phyloP scores from a whole-genome alignment of 495 filamentous ascomycete genomes.

The Hypoxylon trugodes region DNA sequence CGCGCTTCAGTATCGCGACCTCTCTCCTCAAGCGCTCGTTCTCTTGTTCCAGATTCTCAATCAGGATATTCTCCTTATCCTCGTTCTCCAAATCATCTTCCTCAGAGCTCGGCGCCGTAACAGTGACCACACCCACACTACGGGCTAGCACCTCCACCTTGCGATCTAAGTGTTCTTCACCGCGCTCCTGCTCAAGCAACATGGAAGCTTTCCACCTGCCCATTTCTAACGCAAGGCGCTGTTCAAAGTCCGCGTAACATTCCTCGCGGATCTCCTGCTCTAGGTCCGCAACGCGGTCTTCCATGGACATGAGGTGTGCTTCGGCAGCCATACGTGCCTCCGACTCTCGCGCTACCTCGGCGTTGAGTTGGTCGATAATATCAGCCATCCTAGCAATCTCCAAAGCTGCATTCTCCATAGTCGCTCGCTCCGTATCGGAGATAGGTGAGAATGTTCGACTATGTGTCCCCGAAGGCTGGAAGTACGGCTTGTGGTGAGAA shows the following conservation, averaged over 20 bases:
- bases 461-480: constrained; percentile 51
- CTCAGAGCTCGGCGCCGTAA: constrained; percentile 30
- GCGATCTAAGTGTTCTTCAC: constrained; percentile 85
- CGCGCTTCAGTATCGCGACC: constrained; percentile 58
- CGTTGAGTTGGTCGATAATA: constrained; percentile 75
- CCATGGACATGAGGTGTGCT: constrained; percentile 64
- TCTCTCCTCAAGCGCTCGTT: constrained; percentile 66
- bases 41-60: constrained; percentile 68
- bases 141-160: constrained; percentile 88
- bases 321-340: constrained; percentile 66
- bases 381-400: constrained; percentile 78
- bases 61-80: constrained; percentile 59
- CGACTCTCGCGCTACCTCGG: constrained; percentile 66
- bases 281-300: constrained; percentile 73
- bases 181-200: constrained; percentile 74
- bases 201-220: constrained; percentile 77
- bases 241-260: constrained; percentile 86
- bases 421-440: constrained; percentile 65
- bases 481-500: constrained; percentile 43
- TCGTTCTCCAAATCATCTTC: constrained; percentile 50
- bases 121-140: constrained; percentile 59
- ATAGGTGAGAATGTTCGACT: constrained; percentile 51
- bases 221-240: constrained; percentile 74
- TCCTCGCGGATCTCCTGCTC: constrained; percentile 93
- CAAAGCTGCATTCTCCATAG: constrained; percentile 76